Conservation (phyloP, 345 rosid genomes). For the Populus euphratica region DNA sequence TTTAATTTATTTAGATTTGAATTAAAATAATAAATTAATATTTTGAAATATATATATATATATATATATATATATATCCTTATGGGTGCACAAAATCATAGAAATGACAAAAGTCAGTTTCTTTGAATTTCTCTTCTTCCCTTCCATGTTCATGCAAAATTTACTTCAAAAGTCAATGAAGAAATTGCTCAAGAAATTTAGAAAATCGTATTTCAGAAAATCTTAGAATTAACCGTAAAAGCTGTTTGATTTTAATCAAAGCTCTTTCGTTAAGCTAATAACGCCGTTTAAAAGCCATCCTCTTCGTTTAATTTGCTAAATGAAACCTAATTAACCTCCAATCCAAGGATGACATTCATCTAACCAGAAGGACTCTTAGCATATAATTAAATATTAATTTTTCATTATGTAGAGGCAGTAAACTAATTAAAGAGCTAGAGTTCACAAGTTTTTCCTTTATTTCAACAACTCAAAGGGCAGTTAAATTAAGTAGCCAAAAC, state of each 20-base stretch:
- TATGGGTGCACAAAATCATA: neutral
- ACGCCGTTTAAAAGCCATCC: neutral
- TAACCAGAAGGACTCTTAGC: neutral
- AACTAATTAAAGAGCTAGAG: too few relatives aligned
- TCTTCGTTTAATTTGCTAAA: neutral
- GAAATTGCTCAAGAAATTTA: conserved; percentile 3
- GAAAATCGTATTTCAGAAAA: neutral
- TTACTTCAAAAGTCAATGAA: neutral
- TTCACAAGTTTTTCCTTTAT: neutral
- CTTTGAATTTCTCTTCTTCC: neutral
- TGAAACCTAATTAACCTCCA: too few relatives aligned
- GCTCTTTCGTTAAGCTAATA: neutral
- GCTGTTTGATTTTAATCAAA: neutral
- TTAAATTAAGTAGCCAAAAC: too few relatives aligned
- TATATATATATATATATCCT: too few relatives aligned
- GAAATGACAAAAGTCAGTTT: neutral
- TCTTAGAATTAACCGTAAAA: neutral
- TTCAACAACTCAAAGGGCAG: neutral
- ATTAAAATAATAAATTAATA: too few relatives aligned
- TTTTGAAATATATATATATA: too few relatives aligned
- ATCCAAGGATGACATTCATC: too few relatives aligned
- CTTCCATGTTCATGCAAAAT: neutral
- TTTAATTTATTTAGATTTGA: too few relatives aligned
- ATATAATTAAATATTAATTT: too few relatives aligned
- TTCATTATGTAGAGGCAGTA: neutral